Conservation (phyloP, 2,329 filamentous ascomycete genomes). For the Ilyonectria mors-panacis region DNA sequence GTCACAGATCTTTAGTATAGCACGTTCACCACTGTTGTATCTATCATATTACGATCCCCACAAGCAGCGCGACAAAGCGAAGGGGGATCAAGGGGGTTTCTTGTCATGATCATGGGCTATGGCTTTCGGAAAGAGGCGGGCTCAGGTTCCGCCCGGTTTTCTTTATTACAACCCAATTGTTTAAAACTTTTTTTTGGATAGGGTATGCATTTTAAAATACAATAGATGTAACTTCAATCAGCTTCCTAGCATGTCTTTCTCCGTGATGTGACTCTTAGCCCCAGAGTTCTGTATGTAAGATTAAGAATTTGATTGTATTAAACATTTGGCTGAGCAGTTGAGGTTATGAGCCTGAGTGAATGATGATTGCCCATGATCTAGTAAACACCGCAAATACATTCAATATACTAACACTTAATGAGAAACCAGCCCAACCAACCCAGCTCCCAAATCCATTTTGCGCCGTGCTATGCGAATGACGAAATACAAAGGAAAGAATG, state of each 20-base stretch:
- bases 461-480: constrained; percentile 45
- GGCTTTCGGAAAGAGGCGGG: constrained; percentile 40
- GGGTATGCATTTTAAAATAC: constrained; percentile 37
- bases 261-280: neutral
- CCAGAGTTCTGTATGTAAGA: neutral
- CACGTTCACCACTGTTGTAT: constrained; percentile 34
- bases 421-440: constrained; percentile 5
- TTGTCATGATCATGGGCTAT: constrained; percentile 48
- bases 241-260: neutral
- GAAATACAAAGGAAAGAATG: constrained; percentile 11
- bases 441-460: constrained; percentile 27
- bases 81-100: constrained; percentile 33
- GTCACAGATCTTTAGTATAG: constrained; percentile 29
- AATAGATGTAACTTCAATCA: constrained; percentile 39
- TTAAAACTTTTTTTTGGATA: constrained; percentile 43
- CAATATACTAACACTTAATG: neutral
- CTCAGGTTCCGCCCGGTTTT: constrained; percentile 34
- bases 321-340: neutral
- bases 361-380: neutral
- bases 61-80: constrained; percentile 25
- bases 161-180: constrained; percentile 36
- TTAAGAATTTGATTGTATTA: constrained; percentile 5
- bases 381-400: neutral
- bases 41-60: constrained; percentile 32
- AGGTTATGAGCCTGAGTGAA: neutral